These are phyloP conservation scores for Aureobasidium musti DNA, from an alignment of 2,329 filamentous ascomycete species.

Conservation along the genomic window DNA sequence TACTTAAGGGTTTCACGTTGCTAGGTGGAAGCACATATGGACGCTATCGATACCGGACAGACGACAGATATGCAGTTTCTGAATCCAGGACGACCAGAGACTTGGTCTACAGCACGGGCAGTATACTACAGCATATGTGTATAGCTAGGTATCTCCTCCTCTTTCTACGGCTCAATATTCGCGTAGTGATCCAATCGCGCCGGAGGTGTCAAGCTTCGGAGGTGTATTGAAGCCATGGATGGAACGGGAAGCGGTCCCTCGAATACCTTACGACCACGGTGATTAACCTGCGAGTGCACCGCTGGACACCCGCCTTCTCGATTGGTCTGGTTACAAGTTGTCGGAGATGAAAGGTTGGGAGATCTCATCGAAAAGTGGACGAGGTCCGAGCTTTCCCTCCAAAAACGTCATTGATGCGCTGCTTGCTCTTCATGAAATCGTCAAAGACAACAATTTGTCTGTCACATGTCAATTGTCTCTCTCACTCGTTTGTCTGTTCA, in stretches of 20 bases:
- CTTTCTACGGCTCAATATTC: not conserved
- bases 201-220: not conserved
- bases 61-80: no score
- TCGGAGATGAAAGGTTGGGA: not conserved
- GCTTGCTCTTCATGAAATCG: slow-evolving; percentile 1
- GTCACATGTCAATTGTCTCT: slow-evolving; percentile 17
- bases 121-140: not conserved
- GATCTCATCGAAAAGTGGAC: not conserved
- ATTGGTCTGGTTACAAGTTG: not conserved
- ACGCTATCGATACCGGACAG: no score
- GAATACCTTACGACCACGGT: no score
- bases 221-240: not conserved
- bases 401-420: slow-evolving; percentile 20
- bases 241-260: not conserved
- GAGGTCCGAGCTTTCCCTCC: not conserved
- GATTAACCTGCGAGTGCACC: not conserved
- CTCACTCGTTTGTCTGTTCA: slow-evolving; percentile 1
- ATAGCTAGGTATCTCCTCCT: not conserved
- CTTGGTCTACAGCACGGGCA: not conserved
- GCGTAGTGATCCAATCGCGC: not conserved
- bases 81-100: not conserved
- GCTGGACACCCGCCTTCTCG: not conserved
- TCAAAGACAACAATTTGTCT: slow-evolving; percentile 12
- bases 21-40: no score
- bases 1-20: not conserved